A percentile compares a stretch with the other conserved stretches of the same genome.
Conservation (phyloP, 2,329 filamentous ascomycete species). For the Ophiostoma triangulosporum region DNA sequence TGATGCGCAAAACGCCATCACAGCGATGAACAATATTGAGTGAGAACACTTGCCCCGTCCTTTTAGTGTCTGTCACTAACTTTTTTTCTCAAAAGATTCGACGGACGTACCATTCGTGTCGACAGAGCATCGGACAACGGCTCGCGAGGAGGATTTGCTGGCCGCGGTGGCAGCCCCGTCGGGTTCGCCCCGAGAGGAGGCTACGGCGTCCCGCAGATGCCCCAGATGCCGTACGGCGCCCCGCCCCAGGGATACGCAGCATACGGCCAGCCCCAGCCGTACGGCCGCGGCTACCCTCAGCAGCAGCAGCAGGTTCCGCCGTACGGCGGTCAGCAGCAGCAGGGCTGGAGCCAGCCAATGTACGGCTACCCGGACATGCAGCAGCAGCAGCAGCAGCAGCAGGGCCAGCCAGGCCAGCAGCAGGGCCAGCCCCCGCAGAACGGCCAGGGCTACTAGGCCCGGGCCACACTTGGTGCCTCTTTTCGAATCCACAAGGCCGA, state of each 20-base stretch:
- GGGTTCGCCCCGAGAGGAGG: constrained; percentile 21
- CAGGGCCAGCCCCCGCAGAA: constrained; percentile 25
- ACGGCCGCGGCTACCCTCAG: constrained; percentile 28
- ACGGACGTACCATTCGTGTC: constrained; percentile 86
- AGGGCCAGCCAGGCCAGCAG: constrained; percentile 26
- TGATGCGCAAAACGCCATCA: constrained; percentile 65
- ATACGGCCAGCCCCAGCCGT: constrained; percentile 23
- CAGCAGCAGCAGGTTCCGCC: constrained; percentile 21
- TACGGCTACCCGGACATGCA: constrained; percentile 35
- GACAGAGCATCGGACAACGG: constrained; percentile 84
- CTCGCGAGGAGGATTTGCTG: constrained; percentile 41
- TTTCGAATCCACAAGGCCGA: neutral
- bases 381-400: constrained; percentile 21
- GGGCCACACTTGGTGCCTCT: too few relatives aligned
- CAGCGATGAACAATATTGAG: constrained; percentile 79
- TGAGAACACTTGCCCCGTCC: constrained; percentile 33
- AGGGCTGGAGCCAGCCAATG: constrained; percentile 19
- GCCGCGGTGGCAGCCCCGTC: constrained; percentile 22
- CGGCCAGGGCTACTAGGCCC: constrained; percentile 19
- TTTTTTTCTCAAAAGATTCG: constrained; percentile 23
- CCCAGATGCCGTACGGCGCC: constrained; percentile 23
- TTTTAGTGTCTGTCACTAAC: constrained; percentile 3
- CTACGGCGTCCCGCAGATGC: constrained; percentile 21
- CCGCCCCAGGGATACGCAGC: constrained; percentile 24
- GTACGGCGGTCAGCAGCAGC: constrained; percentile 28